Conservation (phyloP, 768 basidiomycete genomes). For the Kwoniella bestiolae region DNA sequence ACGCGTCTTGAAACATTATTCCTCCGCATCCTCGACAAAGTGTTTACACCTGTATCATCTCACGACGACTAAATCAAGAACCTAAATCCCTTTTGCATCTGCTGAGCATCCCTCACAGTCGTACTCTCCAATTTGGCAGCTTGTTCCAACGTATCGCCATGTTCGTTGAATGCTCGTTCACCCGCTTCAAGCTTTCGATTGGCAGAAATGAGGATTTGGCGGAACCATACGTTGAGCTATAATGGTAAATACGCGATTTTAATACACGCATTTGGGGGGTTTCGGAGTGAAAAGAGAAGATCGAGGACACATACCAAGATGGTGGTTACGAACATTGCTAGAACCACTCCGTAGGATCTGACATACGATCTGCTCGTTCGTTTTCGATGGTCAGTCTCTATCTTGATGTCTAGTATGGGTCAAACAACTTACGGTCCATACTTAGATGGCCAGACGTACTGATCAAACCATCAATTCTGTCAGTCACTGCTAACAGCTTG, state of each 20-base stretch:
- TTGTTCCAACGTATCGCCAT: conserved; percentile 27
- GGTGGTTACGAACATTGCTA: conserved; percentile 36
- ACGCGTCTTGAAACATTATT: neutral
- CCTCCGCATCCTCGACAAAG: neutral
- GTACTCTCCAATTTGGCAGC: conserved; percentile 35
- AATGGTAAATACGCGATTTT: too few species aligned
- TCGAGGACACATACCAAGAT: conserved; percentile 24
- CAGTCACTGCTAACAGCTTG: too few species aligned
- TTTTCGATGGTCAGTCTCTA: neutral
- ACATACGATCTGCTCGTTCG: conserved; percentile 18
- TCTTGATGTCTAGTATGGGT: neutral
- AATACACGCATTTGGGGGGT: too few species aligned
- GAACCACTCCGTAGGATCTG: conserved; percentile 33
- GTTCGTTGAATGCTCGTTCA: conserved; percentile 34
- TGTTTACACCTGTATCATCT: neutral
- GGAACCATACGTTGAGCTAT: conserved; percentile 40
- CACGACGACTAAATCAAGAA: conserved; percentile 17
- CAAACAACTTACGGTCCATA: conserved; percentile 27
- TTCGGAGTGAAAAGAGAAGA: too few species aligned
- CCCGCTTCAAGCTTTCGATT: conserved; percentile 33
- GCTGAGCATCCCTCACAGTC: conserved; percentile 30
- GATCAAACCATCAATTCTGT: too few species aligned
- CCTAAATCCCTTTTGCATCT: conserved; percentile 41
- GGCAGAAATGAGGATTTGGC: conserved; percentile 31
- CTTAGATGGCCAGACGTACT: conserved; percentile 32